Percentiles rank a stretch among this genome's conserved stretches.
phyloP scores from a whole-genome alignment of 2,329 filamentous ascomycete species.

The Alternaria rosae region DNA sequence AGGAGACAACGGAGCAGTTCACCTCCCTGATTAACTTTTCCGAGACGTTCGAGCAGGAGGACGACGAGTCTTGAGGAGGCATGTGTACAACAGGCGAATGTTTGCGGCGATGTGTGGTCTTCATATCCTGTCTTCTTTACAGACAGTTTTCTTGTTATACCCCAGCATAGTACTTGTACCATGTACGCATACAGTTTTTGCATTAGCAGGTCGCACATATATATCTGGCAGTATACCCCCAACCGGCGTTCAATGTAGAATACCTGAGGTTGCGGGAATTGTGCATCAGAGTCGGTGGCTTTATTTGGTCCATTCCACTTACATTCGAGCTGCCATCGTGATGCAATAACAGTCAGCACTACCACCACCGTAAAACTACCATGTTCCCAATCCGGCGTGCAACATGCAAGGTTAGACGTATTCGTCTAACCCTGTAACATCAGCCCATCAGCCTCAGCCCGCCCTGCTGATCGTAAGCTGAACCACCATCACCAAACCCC shows the following conservation, averaged over 20 bases:
- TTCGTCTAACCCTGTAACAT: neutral
- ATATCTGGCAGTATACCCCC: neutral
- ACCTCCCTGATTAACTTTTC: conserved; percentile 41
- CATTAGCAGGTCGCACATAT: neutral
- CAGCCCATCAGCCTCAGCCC: neutral
- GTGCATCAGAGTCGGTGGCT: neutral
- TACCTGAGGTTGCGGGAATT: neutral
- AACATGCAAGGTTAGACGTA: neutral
- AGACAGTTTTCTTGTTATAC: neutral
- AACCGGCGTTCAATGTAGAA: neutral
- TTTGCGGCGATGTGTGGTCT: neutral
- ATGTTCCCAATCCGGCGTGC: neutral
- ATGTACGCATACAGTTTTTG: neutral
- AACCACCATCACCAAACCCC: neutral
- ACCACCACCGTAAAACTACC: neutral
- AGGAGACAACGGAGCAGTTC: conserved; percentile 21
- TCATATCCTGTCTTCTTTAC: neutral
- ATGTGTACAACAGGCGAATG: neutral
- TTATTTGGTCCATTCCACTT: neutral
- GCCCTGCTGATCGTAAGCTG: neutral
- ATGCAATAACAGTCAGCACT: neutral
- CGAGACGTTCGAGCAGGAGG: conserved; percentile 31
- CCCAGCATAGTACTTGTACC: neutral
- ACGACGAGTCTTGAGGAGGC: conserved; percentile 8
- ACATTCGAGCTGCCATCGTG: neutral